Evolutionary conservation across 129 eudicot species (phyloP).

Genomic region (Pittosporum tobira): DNA sequence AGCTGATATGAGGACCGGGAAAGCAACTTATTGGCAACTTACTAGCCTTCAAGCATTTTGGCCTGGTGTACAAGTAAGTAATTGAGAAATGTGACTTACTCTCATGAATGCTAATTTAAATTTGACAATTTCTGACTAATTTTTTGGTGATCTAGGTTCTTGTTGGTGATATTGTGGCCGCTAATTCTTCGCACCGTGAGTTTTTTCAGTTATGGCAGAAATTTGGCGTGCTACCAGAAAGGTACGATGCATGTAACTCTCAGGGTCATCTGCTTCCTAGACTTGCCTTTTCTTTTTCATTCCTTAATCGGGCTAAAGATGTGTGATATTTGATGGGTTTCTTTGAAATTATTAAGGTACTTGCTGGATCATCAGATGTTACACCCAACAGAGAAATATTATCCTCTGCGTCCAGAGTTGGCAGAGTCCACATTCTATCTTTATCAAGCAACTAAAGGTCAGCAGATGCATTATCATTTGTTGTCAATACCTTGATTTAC

Average conservation of each 20-base stretch:
- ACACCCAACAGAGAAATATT: conserved; percentile 96
- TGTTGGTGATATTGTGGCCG: conserved; percentile 88
- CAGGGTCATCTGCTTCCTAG: background rate
- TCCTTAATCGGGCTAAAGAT: background rate
- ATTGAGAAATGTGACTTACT: background rate
- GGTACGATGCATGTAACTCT: conserved; percentile 34
- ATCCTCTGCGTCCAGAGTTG: conserved; percentile 94
- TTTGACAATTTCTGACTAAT: conserved; percentile 5
- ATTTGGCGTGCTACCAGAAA: conserved; percentile 91
- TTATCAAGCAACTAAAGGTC: conserved; percentile 96
- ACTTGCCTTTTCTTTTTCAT: background rate
- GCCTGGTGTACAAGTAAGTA: conserved; percentile 80
- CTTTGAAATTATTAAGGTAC: conserved; percentile 40
- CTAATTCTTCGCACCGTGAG: conserved; percentile 91
- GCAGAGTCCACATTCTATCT: conserved; percentile 95
- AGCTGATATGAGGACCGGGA: conserved; percentile 96
- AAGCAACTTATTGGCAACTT: conserved; percentile 93
- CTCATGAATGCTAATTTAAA: background rate
- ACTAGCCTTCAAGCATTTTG: conserved; percentile 99
- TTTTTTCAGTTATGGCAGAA: conserved; percentile 81
- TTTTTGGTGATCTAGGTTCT: conserved; percentile 54
- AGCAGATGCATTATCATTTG: background rate
- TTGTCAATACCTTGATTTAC: background rate
- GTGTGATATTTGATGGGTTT: background rate
- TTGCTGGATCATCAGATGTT: conserved; percentile 80